Evolutionary conservation across 306 rosid species (phyloP).

Genomic region (Begonia masoniana): DNA sequence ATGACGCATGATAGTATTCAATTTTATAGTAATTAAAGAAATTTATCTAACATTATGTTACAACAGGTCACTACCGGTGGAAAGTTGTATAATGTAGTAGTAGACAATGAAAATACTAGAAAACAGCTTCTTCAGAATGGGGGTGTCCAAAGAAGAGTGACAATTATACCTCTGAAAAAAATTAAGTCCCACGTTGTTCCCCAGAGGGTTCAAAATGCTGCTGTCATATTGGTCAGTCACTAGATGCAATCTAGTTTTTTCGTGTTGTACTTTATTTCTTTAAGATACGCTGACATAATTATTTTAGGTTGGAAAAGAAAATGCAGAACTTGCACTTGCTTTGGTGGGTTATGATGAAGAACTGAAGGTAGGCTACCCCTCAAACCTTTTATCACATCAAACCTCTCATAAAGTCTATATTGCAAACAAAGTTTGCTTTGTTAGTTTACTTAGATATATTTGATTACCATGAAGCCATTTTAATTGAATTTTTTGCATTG

Average conservation of each 20-base stretch:
- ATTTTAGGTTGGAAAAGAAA: conserved; percentile 84
- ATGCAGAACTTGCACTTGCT: conserved; percentile 74
- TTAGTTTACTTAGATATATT: conserved; percentile 8
- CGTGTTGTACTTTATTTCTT: conserved; percentile 9
- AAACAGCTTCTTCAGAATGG: conserved; percentile 85
- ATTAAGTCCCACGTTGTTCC: conserved; percentile 50
- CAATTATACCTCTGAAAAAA: conserved; percentile 91
- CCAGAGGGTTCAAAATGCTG: conserved; percentile 48
- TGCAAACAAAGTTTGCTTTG: conserved; percentile 13
- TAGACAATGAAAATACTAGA: conserved; percentile 82
- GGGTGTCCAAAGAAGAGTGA: conserved; percentile 76
- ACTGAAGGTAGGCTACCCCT: conserved; percentile 45
- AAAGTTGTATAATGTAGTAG: conserved; percentile 83
- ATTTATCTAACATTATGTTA: too few species aligned
- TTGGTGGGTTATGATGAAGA: conserved; percentile 86
- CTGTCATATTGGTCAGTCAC: conserved; percentile 52
- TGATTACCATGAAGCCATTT: conserved; percentile 5
- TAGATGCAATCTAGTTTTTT: conserved; percentile 7
- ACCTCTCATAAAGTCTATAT: conserved; percentile 1
- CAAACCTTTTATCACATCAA: conserved; percentile 7
- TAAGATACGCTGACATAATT: neutral
- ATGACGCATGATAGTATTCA: too few species aligned
- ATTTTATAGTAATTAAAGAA: too few species aligned
- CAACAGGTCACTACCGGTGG: conserved; percentile 91
- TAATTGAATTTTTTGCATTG: too few species aligned